A percentile compares a stretch with the other conserved stretches of the same genome.
phyloP scores from a whole-genome alignment of 305 asterid species.

The Fraxinus baroniana region DNA sequence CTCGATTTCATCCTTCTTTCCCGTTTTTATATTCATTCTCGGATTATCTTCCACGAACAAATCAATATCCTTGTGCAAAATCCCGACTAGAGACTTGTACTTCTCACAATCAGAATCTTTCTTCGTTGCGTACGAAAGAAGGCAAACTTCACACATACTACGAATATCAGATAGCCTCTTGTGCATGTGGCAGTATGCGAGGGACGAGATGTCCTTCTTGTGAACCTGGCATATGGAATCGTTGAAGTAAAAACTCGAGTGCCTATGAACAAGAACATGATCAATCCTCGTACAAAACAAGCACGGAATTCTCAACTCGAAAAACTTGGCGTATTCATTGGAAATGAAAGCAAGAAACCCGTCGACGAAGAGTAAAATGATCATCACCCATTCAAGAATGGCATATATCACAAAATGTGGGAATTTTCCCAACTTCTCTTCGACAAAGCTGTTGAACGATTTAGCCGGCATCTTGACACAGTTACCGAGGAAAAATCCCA shows the following conservation, averaged over 20 bases:
- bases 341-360: slow-evolving; percentile 71
- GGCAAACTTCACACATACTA: slow-evolving; percentile 75
- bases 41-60: slow-evolving; percentile 41
- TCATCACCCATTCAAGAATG: slow-evolving; percentile 78
- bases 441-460: slow-evolving; percentile 40
- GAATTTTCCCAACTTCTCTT: slow-evolving; percentile 48
- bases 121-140: slow-evolving; percentile 63
- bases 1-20: slow-evolving; percentile 42
- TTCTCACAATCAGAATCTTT: slow-evolving; percentile 55
- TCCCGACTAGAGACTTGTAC: slow-evolving; percentile 63
- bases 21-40: slow-evolving; percentile 34
- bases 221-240: slow-evolving; percentile 78
- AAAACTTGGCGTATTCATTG: slow-evolving; percentile 58
- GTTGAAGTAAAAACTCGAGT: slow-evolving; percentile 56
- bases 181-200: slow-evolving; percentile 75
- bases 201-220: slow-evolving; percentile 75
- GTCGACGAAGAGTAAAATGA: slow-evolving; percentile 60
- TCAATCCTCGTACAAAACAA: slow-evolving; percentile 78
- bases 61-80: slow-evolving; percentile 61
- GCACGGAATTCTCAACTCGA: slow-evolving; percentile 63
- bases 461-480: slow-evolving; percentile 30
- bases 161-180: slow-evolving; percentile 63
- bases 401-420: slow-evolving; percentile 53
- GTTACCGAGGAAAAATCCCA: background rate
- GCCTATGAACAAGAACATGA: slow-evolving; percentile 52